These are phyloP conservation scores for Wickerhamiella azyma DNA, from an alignment of 805 yeast species.

Conservation along the genomic window DNA sequence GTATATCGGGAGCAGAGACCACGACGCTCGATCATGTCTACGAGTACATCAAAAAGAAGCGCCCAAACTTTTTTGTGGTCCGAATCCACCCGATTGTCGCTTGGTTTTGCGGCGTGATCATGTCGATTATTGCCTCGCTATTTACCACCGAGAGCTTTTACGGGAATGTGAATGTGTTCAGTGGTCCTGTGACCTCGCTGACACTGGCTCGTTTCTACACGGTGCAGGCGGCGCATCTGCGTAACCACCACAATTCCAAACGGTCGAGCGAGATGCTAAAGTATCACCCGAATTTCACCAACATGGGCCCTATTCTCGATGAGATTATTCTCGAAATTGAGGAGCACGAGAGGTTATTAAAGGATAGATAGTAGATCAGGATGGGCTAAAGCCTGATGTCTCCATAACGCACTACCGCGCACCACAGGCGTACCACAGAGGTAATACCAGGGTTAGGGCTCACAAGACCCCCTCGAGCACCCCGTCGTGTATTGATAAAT, in stretches of 20 bases:
- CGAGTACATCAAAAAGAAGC: conserved; percentile 12
- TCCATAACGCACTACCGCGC: too few species aligned
- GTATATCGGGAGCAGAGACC: conserved; percentile 15
- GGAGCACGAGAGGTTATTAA: neutral
- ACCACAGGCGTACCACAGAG: too few species aligned
- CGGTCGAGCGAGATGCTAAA: conserved; percentile 15
- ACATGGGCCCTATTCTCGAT: conserved; percentile 18
- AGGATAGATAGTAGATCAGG: neutral
- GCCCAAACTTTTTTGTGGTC: conserved; percentile 11
- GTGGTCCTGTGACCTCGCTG: conserved; percentile 12
- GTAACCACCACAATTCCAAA: conserved; percentile 13
- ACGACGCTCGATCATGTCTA: conserved; percentile 18
- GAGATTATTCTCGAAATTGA: conserved; percentile 15
- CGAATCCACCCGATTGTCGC: conserved; percentile 18
- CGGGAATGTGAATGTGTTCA: conserved; percentile 10
- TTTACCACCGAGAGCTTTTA: conserved; percentile 1
- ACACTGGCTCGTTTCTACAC: conserved; percentile 20
- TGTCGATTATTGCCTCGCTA: conserved; percentile 4
- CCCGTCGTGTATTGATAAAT: neutral
- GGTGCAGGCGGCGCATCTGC: conserved; percentile 20
- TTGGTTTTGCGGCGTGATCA: conserved; percentile 13
- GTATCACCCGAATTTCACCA: conserved; percentile 13
- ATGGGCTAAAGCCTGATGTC: too few species aligned
- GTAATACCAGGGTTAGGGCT: too few species aligned
- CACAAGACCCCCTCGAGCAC: neutral